These are phyloP conservation scores for Eimeria acervulina DNA, from an alignment of 169 alveolate species.

Conservation along the genomic window DNA sequence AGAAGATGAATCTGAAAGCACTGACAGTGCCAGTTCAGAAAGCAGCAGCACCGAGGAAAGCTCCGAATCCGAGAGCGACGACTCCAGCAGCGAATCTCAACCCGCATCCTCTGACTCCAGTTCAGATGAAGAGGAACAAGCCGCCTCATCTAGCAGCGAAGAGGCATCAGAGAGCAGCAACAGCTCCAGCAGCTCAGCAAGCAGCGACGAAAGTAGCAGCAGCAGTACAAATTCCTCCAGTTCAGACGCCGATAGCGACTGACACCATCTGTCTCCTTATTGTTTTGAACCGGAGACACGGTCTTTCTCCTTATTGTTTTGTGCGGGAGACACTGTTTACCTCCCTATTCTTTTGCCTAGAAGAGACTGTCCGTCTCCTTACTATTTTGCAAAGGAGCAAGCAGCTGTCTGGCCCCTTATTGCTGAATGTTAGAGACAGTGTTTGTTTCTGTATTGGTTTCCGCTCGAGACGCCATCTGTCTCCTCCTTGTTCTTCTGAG, in stretches of 20 bases:
- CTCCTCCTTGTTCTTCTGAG: no score
- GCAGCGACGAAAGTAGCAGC: background rate
- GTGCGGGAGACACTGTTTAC: background rate
- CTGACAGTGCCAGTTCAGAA: slow-evolving; percentile 4
- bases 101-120: no score
- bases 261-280: background rate
- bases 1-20: background rate
- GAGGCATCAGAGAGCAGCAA: background rate
- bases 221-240: background rate
- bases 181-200: background rate
- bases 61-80: slow-evolving; percentile 20
- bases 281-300: background rate
- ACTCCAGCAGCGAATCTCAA: slow-evolving; percentile 17
- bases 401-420: no score
- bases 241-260: slow-evolving; percentile 35
- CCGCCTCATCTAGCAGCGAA: background rate
- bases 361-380: no score
- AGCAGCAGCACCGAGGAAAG: slow-evolving; percentile 5
- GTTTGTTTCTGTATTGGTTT: no score
- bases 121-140: no score
- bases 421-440: no score
- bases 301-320: background rate
- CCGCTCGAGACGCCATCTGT: no score
- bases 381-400: no score
- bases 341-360: background rate